Evolutionary conservation across 306 rosid species (phyloP), one percentile per base, ranked within the genome.

Genomic region (Quercus dentata): DNA sequence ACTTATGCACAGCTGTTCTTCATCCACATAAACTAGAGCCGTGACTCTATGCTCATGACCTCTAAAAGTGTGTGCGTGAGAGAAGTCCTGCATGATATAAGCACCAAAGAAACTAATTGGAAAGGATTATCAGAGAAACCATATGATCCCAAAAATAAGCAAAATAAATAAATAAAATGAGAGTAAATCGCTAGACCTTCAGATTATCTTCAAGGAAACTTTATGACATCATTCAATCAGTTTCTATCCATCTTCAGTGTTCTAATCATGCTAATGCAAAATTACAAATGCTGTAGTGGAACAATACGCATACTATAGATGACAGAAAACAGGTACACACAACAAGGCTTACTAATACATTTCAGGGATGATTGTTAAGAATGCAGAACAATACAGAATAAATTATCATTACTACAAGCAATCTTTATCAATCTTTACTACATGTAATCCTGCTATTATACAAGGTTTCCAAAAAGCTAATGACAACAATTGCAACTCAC

Each of bases 31-130:
- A 79, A 76, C 87, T 84, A 94, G 74, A 81, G 94, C 97, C 91
- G 83, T 90, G 70, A 94, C 86, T 83, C 87, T 88, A 85, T 88
- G 88, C 86, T 90, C 97, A 21, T 92, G 99, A 71, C 99, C 97
- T 79, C 84, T 90, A 84, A 92, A 92, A 80, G 95, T 91, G 82
- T 90, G 92, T 54, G 91, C 75, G 74, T 83, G 89, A 78, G 95
- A 88, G 84, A 91, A 92, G 89, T 94, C 97, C 97, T 94, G 86
- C 89, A 88, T 12, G 64, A 49, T 76, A 72, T 17, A 78, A 73
- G 49, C 44, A 77, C 15, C 20, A 75, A 80, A 73, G 75, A 71
- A 82, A 77, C 68, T 68, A 56, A 82, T 80, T 54, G 23, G n/a
- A 81, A 67, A 61, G 58, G 38, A 68, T 74, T 61, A 68, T 64